Evolutionary conservation across 1,284 basidiomycete genomes (phyloP).

Genomic region (Ceratobasidium papillatum): DNA sequence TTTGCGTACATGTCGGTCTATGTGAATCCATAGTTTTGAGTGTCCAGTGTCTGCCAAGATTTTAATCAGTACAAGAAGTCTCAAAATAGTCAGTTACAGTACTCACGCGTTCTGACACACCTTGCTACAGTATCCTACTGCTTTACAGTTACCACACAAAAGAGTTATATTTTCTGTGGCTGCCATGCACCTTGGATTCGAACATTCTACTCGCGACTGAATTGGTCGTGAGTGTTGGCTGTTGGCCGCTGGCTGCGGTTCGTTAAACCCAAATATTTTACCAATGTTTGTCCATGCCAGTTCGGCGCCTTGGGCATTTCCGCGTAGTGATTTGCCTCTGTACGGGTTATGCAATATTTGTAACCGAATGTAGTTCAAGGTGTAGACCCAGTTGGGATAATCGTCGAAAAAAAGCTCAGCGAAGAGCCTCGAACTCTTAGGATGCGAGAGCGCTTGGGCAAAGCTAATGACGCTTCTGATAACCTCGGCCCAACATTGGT

Average conservation of each 20-base stretch:
- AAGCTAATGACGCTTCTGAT: not conserved
- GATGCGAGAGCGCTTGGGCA: not conserved
- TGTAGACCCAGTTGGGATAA: not conserved
- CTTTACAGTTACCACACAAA: no score
- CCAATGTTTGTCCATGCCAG: constrained; percentile 8
- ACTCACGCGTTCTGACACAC: no score
- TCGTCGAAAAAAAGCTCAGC: constrained; percentile 2
- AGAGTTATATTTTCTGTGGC: no score
- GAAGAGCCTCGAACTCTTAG: not conserved
- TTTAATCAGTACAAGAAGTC: no score
- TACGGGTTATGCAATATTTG: not conserved
- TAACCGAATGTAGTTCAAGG: not conserved
- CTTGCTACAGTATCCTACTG: no score
- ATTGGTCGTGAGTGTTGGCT: not conserved
- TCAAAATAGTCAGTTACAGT: no score
- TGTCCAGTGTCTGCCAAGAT: no score
- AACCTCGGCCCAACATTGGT: not conserved
- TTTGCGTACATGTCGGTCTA: no score
- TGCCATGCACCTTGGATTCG: not conserved
- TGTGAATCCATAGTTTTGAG: no score
- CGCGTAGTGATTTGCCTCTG: not conserved
- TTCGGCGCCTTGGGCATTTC: not conserved
- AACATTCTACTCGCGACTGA: not conserved
- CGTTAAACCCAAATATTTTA: not conserved
- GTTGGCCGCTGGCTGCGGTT: not conserved